These are phyloP conservation scores for Acacia concinna DNA, from an alignment of 331 rosid genomes.

Conservation along the genomic window DNA sequence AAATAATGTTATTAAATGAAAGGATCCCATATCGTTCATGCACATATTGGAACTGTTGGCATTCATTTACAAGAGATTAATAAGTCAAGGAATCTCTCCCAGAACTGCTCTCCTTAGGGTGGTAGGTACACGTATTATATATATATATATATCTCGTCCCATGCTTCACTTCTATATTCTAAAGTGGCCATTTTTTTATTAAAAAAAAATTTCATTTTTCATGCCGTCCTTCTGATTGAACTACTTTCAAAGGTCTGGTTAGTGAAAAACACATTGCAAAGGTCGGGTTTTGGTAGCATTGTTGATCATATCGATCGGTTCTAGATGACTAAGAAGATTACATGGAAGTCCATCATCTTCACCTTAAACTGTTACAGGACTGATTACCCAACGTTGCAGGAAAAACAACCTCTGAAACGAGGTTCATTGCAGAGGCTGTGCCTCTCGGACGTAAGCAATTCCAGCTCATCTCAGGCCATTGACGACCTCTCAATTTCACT, in stretches of 20 bases:
- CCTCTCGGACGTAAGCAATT: constrained; percentile 60
- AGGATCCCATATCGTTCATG: constrained; percentile 16
- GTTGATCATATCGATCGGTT: background rate
- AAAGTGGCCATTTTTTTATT: constrained; percentile 9
- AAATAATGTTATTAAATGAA: constrained; percentile 4
- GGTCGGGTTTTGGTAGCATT: constrained; percentile 20
- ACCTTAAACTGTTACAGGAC: constrained; percentile 61
- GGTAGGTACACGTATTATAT: constrained; percentile 43
- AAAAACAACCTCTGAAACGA: constrained; percentile 35
- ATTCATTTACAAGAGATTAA: constrained; percentile 33
- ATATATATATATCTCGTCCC: constrained; percentile 25
- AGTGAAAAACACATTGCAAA: background rate
- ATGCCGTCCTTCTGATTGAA: constrained; percentile 12
- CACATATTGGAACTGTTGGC: constrained; percentile 28
- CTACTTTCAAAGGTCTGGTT: constrained; percentile 12
- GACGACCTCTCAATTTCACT: constrained; percentile 72
- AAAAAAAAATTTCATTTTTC: constrained; percentile 1
- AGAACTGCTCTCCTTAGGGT: constrained; percentile 24
- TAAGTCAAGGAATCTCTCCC: constrained; percentile 45
- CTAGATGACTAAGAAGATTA: constrained; percentile 51
- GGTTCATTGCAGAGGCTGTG: constrained; percentile 61
- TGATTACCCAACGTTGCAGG: constrained; percentile 22
- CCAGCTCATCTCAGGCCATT: constrained; percentile 44
- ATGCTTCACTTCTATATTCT: constrained; percentile 22
- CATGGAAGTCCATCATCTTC: constrained; percentile 78